A percentile compares a stretch with the other conserved stretches of the same genome.
phyloP scores from a whole-genome alignment of 305 asterid genomes.

The Solanum hybrid region DNA sequence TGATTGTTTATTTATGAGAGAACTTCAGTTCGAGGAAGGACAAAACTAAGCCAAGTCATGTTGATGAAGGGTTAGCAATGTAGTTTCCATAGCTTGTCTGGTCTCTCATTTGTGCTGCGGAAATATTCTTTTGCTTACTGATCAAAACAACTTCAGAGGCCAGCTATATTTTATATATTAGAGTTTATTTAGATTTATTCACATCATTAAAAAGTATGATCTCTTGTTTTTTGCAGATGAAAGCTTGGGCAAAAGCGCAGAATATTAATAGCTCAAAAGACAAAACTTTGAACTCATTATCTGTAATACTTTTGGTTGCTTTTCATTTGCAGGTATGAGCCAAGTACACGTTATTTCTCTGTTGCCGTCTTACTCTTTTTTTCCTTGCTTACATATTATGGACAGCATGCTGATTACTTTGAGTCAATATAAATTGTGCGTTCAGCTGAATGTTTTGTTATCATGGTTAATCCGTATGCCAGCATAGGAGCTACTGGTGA shows the following conservation, averaged over 20 bases:
- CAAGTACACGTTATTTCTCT: background rate
- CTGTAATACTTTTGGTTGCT: conserved; percentile 75
- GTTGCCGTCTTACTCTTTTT: conserved; percentile 1
- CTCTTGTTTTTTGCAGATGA: conserved; percentile 50
- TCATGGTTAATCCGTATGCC: background rate
- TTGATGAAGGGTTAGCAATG: background rate
- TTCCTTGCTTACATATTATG: background rate
- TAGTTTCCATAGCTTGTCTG: background rate
- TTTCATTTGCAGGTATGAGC: conserved; percentile 75
- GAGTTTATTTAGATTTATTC: background rate
- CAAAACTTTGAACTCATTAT: conserved; percentile 49
- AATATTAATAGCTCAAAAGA: conserved; percentile 82
- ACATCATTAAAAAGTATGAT: conserved; percentile 2
- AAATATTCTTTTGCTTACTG: background rate
- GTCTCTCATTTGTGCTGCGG: background rate
- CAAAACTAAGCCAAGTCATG: background rate
- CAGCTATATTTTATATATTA: background rate
- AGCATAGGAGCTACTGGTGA: background rate
- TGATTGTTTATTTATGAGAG: background rate
- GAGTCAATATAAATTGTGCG: background rate
- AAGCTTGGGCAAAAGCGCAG: conserved; percentile 83
- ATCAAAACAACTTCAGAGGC: background rate
- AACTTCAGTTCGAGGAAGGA: background rate
- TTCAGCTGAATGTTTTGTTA: background rate
- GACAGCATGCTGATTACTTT: background rate